Percentiles rank a stretch among this genome's conserved stretches.
These are phyloP conservation scores for Aspergillus steynii DNA, from an alignment of 495 filamentous ascomycete species.

Conservation along the genomic window DNA sequence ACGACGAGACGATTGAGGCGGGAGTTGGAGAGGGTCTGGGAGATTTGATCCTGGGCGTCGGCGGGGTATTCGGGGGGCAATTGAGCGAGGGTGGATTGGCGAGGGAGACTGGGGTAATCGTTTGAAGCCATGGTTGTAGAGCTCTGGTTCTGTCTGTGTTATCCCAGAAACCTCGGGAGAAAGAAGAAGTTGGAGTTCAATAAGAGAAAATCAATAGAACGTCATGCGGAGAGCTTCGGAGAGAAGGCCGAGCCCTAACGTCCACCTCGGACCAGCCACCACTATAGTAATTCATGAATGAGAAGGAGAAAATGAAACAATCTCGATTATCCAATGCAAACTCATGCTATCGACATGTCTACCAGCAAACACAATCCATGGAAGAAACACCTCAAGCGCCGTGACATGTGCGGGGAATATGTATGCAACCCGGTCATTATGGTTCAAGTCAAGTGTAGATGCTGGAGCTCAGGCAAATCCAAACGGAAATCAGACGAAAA, in stretches of 20 bases:
- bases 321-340: conserved; percentile 17
- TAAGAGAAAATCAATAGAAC: not conserved
- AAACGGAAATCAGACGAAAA: conserved; percentile 17
- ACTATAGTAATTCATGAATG: no score
- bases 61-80: conserved; percentile 35
- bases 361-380: conserved; percentile 10
- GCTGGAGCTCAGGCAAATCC: conserved; percentile 16
- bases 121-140: conserved; percentile 22
- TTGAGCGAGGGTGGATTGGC: conserved; percentile 30
- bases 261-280: conserved; percentile 2
- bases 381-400: conserved; percentile 26
- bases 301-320: not conserved
- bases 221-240: conserved; percentile 7
- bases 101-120: conserved; percentile 31
- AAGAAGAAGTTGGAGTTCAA: not conserved
- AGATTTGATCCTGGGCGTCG: conserved; percentile 38
- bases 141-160: not conserved
- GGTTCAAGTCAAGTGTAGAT: conserved; percentile 9
- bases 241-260: conserved; percentile 8
- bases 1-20: conserved; percentile 45
- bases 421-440: conserved; percentile 17
- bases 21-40: conserved; percentile 31
- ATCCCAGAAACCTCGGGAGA: not conserved
- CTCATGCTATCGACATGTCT: not conserved
- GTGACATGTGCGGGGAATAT: conserved; percentile 24